Base-by-base conservation (phyloP, 116 monocot species). In the Trichopus zeylanicus region DNA sequence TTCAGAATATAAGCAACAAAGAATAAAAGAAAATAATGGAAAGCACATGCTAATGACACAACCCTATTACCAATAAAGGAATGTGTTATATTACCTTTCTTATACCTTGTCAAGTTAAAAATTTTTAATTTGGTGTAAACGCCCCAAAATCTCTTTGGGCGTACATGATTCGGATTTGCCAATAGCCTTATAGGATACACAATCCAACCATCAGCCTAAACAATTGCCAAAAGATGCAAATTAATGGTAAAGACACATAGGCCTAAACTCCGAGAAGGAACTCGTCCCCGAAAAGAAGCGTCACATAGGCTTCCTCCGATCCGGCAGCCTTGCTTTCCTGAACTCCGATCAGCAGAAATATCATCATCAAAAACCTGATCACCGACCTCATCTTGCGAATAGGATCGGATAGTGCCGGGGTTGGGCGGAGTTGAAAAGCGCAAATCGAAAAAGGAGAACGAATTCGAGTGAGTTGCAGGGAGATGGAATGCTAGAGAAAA, bases 201-300 rank as follows among this genome's bases (percentile, higher is more conserved):
- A 64, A 78, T 88, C 98, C 98, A 99, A n/a, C 98, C 98, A 78
- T 99, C 98, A 76, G 92, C 91, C 98, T 99, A 69, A 24, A 75
- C n/a, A 67, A 54, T 51, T 52, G 59, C 26, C 27, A 23, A 63
- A 57, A 62, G 29, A 6, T 38, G 34, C 31, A 70, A 60, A 38
- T 65, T 64, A 74, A 51, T 29, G 34, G n/a, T 29, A 29, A 27
- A n/a, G 19, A 30, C 6, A 37, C 1, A 22, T 9, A 1, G n/a
- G 91, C 91, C n/a, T 91, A 72, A 28, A 87, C 97, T 2, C 97
- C 91, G 6, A 98, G 78, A 21, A 98, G 75, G 78, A 91, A 98
- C 73, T 98, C 91, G 54, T 98, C 91, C 97, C n/a, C 91, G 37
- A 91, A 91, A 16, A 98, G 75, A 7, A 98, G 91, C 1, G 97